Percentiles rank a stretch among this genome's conserved stretches.
phyloP scores from a whole-genome alignment of 805 yeast species.

The Yueomyces sinensis region DNA sequence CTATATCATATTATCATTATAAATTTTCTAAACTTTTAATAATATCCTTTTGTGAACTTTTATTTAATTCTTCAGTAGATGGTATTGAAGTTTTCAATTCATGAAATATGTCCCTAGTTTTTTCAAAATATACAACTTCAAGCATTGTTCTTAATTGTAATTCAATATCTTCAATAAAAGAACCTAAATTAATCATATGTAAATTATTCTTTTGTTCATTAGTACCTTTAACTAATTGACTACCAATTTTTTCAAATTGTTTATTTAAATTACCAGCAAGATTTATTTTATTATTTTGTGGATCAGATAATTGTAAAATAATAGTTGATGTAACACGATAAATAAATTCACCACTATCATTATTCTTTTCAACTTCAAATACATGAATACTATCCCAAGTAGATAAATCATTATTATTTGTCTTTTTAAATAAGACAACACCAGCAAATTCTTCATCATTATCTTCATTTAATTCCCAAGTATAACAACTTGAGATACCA shows the following conservation, averaged over 20 bases:
- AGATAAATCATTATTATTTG: constrained; percentile 27
- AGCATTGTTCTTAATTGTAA: constrained; percentile 72
- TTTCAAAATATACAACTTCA: constrained; percentile 91
- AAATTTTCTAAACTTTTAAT: constrained; percentile 25
- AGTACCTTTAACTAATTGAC: constrained; percentile 13
- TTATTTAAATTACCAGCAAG: constrained; percentile 79
- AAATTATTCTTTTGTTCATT: constrained; percentile 30
- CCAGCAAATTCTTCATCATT: constrained; percentile 58
- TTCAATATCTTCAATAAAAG: constrained; percentile 78
- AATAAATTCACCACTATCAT: constrained; percentile 23
- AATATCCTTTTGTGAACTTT: constrained; percentile 23
- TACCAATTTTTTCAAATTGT: constrained; percentile 49
- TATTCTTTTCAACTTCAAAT: constrained; percentile 49
- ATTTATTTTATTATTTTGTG: constrained; percentile 22
- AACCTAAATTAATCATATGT: constrained; percentile 81
- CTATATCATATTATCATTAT: no score
- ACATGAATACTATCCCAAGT: constrained; percentile 94
- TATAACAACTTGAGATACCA: constrained; percentile 75
- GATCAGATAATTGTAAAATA: constrained; percentile 51
- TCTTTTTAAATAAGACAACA: constrained; percentile 71
- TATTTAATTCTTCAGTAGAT: constrained; percentile 11
- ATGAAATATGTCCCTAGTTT: constrained; percentile 76
- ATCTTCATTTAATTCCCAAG: constrained; percentile 74
- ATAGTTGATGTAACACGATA: constrained; percentile 83
- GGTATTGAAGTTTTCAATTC: constrained; percentile 37